phyloP scores from a whole-genome alignment of 257 asterid species.

The Lavandula angustifolia region DNA sequence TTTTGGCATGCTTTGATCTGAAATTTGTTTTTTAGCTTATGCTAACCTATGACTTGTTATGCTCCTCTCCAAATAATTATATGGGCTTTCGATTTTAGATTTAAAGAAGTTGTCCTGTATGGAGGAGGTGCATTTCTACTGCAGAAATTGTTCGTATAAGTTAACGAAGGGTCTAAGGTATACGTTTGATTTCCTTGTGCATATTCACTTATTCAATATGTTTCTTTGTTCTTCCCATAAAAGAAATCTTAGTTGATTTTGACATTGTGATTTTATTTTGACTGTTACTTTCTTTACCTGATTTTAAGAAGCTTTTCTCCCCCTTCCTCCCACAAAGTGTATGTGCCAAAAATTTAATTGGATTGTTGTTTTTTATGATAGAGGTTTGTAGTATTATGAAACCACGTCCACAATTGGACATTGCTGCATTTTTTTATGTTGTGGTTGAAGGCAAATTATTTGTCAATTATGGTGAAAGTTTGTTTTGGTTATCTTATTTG shows the following conservation, averaged over 20 bases:
- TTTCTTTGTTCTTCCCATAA: not conserved
- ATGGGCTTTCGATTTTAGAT: constrained; percentile 47
- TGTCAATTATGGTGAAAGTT: not conserved
- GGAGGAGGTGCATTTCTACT: constrained; percentile 81
- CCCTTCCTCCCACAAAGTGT: not conserved
- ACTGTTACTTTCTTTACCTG: not conserved
- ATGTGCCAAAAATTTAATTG: not conserved
- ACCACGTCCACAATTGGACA: not conserved
- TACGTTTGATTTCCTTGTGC: constrained; percentile 28
- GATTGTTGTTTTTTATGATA: constrained; percentile 7
- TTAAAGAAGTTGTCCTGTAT: constrained; percentile 56
- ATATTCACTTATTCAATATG: constrained; percentile 1
- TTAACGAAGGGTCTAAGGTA: constrained; percentile 76
- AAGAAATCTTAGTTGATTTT: not conserved
- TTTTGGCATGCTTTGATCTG: not conserved
- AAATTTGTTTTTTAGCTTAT: not conserved
- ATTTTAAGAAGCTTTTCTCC: not conserved
- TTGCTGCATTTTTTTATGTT: not conserved
- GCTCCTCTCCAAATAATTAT: not conserved
- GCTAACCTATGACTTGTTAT: not conserved
- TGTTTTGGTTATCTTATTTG: not conserved
- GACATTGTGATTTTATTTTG: constrained; percentile 11
- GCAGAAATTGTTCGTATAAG: constrained; percentile 75
- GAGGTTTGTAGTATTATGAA: not conserved
- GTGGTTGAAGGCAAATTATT: not conserved